Base-by-base conservation (phyloP, 2,329 filamentous ascomycete species). In the Exophiala calicioides region DNA sequence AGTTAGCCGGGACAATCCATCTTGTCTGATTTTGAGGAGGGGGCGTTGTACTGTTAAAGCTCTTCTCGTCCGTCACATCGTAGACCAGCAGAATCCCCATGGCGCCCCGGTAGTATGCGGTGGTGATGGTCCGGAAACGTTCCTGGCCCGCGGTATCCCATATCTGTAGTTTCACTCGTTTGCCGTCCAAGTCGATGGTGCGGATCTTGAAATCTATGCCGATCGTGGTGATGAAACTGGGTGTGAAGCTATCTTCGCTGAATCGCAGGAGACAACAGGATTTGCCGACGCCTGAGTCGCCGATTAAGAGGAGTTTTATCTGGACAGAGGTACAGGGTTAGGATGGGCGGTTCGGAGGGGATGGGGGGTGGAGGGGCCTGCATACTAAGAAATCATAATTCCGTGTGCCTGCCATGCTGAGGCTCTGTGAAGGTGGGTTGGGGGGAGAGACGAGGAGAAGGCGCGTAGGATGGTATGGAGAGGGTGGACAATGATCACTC, bases 161-260 rank as follows among this genome's bases (percentile, higher is more conserved):
- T 73, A 98, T 98, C 77, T 98, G 93, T 68, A 98, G 76, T 80
- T 98, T 98, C 64, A 98, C 93, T 55, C 91, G 82, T 82, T 98
- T 98, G 68, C 91, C 91, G 73, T 98, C 93, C 60, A 98, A 79
- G 75, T 98, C 93, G 74, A 98, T 98, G 58, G 93, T 98, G 60
- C 93, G 83, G 68, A 98, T 98, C 81, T 98, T 98, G 79, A 98
- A 98, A 75, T 98, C 93, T 76, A 98, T 97, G 61, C 93, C 93
- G 72, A 98, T 98, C 55, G 93, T 98, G 55, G 90, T 95, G 77
- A 96, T 96, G 79, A 95, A 96, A 61, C 89, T 95, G 32, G 90
- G 90, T 42, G 90, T 96, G 76, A 95, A 96, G 35, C 88, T 94
- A 77, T 96, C 90, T 75, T 96, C 90, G 72, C 89, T 95, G 78